Base-by-base conservation (phyloP, 2,329 filamentous ascomycete genomes). In the Calonectria crousiana region DNA sequence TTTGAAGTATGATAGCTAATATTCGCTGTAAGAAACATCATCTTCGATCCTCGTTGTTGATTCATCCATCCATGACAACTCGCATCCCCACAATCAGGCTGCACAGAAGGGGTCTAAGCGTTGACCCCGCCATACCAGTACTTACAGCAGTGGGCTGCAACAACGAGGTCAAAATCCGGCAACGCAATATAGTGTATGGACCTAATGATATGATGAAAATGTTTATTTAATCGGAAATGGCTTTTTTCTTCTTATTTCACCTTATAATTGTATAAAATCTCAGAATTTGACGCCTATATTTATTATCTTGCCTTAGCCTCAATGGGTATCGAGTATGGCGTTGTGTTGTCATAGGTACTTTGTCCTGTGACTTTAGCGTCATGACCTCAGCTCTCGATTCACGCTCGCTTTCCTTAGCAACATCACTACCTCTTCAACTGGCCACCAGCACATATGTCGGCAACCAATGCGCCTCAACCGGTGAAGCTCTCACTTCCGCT, bases 401-500 rank as follows among this genome's bases (percentile, higher is more conserved):
- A 69, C 34, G 36, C 23, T 68, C 51, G 23, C 23, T 9, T 69
- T 49, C 65, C 62, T 76, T 52, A 67, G 51, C 69, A 78, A 71
- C 74, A 72, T 34, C 73, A 62, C 38, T 26, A 64, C 53, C 69
- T 36, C 68, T 47, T 72, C 73, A 72, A 38, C 72, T 23, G 3
- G 2, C 41, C n/a, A 75, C 47, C 72, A 77, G 66, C 69, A 75
- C 64, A 84, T 83, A 90, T 90, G 89, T 89, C 89, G 85, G 84
- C 86, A 78, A 87, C 82, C 81, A 87, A 88, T 88, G 86, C 88
- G 76, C 87, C 89, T 77, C 91, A 92, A 85, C 93, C 93, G 75
- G 94, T 96, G 87, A 95, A 95, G 88, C 90, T 96, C 77, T 96
- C 94, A 75, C 89, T 96, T 75, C 94, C 94, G 77, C 80, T 86